Percentiles rank a stretch among this genome's conserved stretches.
Evolutionary conservation across 129 eudicot genomes (phyloP).

Genomic region (Artemisia argyi): DNA sequence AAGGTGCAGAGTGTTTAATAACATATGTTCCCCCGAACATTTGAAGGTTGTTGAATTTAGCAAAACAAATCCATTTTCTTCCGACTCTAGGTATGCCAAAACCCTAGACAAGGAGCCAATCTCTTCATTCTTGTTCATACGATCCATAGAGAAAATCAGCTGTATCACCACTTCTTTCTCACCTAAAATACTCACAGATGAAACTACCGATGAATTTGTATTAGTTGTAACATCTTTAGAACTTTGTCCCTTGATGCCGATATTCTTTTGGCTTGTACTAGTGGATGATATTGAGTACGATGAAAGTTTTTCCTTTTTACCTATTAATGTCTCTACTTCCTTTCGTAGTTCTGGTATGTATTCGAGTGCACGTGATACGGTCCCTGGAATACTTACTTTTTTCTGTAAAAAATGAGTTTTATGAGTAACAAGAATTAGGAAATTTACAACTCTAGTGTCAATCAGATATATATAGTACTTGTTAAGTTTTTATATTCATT

Average conservation of each 20-base stretch:
- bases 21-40: slow-evolving; percentile 25
- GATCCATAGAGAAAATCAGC: slow-evolving; percentile 31
- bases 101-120: slow-evolving; percentile 19
- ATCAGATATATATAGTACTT: too few species aligned
- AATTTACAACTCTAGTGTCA: too few species aligned
- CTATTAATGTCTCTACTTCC: slow-evolving; percentile 48
- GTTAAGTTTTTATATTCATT: background rate
- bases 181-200: slow-evolving; percentile 34
- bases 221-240: slow-evolving; percentile 3
- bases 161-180: slow-evolving; percentile 46
- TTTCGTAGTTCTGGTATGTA: slow-evolving; percentile 77
- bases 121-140: slow-evolving; percentile 21
- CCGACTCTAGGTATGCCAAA: slow-evolving; percentile 35
- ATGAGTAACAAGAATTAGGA: background rate
- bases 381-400: slow-evolving; percentile 72
- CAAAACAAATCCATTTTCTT: slow-evolving; percentile 37
- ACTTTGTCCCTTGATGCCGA: slow-evolving; percentile 10
- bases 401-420: slow-evolving; percentile 38
- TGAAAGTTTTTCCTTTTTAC: slow-evolving; percentile 43
- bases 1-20: slow-evolving; percentile 46
- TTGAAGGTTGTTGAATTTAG: slow-evolving; percentile 41
- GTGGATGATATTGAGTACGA: slow-evolving; percentile 8
- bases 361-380: slow-evolving; percentile 59
- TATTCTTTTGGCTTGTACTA: slow-evolving; percentile 2
- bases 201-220: slow-evolving; percentile 16